Evolutionary conservation across 2,329 filamentous ascomycete genomes (phyloP).

Genomic region (Pezicula carpinea): DNA sequence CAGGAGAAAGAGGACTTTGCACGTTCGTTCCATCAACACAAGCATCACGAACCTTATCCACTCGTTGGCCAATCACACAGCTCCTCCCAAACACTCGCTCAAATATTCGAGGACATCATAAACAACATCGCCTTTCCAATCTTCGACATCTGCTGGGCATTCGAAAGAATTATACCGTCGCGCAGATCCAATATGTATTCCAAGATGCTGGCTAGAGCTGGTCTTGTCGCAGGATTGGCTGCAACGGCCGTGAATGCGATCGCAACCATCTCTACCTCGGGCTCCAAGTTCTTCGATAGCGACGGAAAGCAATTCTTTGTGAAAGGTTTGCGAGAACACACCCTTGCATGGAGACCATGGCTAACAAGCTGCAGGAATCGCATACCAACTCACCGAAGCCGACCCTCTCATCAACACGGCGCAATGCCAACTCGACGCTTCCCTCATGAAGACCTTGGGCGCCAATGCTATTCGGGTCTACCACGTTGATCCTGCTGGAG

Average conservation of each 20-base stretch:
- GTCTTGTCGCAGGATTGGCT: conserved; percentile 21
- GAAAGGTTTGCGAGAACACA: conserved; percentile 53
- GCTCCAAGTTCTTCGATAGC: conserved; percentile 80
- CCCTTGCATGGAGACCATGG: conserved; percentile 1
- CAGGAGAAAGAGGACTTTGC: too few species aligned
- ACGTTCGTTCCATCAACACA: too few species aligned
- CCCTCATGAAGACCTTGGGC: conserved; percentile 74
- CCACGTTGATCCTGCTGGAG: conserved; percentile 67
- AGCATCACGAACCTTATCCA: too few species aligned
- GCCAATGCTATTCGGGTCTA: conserved; percentile 85
- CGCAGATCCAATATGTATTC: conserved; percentile 17
- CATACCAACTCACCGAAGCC: conserved; percentile 59
- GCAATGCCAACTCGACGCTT: conserved; percentile 73
- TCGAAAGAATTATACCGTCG: too few species aligned
- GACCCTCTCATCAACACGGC: conserved; percentile 73
- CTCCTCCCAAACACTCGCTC: neutral
- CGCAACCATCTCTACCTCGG: conserved; percentile 50
- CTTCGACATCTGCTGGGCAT: too few species aligned
- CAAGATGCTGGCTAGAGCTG: conserved; percentile 16
- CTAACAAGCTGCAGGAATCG: conserved; percentile 52
- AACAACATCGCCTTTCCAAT: neutral
- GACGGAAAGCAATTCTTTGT: conserved; percentile 80
- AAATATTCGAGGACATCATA: neutral
- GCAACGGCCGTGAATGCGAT: conserved; percentile 30
- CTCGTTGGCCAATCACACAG: too few species aligned